Evolutionary conservation across 192 early-diverging fungal species (phyloP).

Genomic region (Coemansia sp.): DNA sequence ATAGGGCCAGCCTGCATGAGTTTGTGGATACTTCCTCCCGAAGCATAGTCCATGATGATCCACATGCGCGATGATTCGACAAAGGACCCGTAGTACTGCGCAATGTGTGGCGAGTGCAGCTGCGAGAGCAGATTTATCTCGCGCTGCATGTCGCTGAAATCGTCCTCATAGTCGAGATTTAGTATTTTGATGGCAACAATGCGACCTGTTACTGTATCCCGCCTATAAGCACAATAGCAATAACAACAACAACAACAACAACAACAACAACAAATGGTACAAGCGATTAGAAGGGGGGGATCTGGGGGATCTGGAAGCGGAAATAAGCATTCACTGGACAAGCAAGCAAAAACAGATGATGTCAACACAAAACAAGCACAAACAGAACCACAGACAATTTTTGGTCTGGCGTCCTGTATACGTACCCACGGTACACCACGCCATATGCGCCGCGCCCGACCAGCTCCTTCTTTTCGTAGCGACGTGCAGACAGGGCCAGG

Average conservation of each 20-base stretch:
- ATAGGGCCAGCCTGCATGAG: slow-evolving; percentile 79
- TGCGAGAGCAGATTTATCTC: slow-evolving; percentile 92
- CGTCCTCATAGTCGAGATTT: slow-evolving; percentile 95
- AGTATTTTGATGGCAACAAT: slow-evolving; percentile 97
- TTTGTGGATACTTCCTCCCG: slow-evolving; percentile 81
- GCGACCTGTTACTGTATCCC: slow-evolving; percentile 70
- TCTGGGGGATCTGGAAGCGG: not conserved
- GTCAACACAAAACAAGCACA: not conserved
- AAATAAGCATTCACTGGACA: not conserved
- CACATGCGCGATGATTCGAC: slow-evolving; percentile 91
- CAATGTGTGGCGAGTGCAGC: slow-evolving; percentile 85
- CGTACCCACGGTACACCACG: slow-evolving; percentile 53
- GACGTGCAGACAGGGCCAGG: slow-evolving; percentile 46
- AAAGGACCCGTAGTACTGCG: slow-evolving; percentile 88
- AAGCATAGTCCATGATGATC: slow-evolving; percentile 98
- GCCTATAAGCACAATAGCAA: slow-evolving; percentile 11
- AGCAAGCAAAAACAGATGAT: not conserved
- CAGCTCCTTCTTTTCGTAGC: slow-evolving; percentile 54
- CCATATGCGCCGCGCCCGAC: slow-evolving; percentile 54
- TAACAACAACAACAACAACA: not conserved
- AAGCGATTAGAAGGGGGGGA: not conserved
- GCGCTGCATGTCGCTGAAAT: slow-evolving; percentile 90
- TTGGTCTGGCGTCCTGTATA: not conserved
- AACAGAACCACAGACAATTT: too few relatives aligned
- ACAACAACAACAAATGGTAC: not conserved